These are phyloP conservation scores for Fusarium avenaceum DNA, from an alignment of 2,329 filamentous ascomycete species.

Conservation along the genomic window DNA sequence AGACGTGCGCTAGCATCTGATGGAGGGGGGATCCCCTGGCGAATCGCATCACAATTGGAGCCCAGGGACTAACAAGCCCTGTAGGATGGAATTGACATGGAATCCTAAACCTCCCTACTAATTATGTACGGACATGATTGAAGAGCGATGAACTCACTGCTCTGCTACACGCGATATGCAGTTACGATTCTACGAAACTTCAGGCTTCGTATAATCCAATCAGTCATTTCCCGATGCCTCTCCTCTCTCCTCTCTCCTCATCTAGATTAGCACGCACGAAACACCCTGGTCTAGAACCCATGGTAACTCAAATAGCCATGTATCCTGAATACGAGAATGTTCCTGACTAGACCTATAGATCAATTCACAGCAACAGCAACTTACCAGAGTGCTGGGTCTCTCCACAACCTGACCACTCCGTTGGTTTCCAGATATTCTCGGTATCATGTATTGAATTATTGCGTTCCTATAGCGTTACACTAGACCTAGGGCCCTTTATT, in stretches of 20 bases:
- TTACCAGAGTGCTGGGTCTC: slow-evolving; percentile 16
- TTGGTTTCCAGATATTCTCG: slow-evolving; percentile 6
- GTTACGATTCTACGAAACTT: neutral
- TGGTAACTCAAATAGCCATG: slow-evolving; percentile 20
- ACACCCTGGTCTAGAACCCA: slow-evolving; percentile 23
- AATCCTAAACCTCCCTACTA: neutral
- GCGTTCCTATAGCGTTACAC: slow-evolving; percentile 21
- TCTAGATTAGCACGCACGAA: neutral
- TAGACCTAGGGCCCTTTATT: slow-evolving; percentile 10
- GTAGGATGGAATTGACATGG: neutral
- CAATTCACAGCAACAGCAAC: slow-evolving; percentile 7
- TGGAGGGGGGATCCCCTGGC: slow-evolving; percentile 23
- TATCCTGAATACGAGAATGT: slow-evolving; percentile 38
- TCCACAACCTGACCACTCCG: slow-evolving; percentile 1
- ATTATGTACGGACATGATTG: too few species aligned
- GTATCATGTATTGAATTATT: neutral
- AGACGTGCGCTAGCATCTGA: slow-evolving; percentile 27
- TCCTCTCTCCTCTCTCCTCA: too few species aligned
- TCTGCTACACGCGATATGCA: neutral
- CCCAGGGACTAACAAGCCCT: neutral
- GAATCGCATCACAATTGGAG: slow-evolving; percentile 29
- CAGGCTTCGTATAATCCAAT: too few species aligned
- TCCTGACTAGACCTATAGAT: slow-evolving; percentile 26
- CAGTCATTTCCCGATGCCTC: too few species aligned
- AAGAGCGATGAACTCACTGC: neutral